Conservation (phyloP, 108 stramenopile genomes). For the Nitzschia sp. region DNA sequence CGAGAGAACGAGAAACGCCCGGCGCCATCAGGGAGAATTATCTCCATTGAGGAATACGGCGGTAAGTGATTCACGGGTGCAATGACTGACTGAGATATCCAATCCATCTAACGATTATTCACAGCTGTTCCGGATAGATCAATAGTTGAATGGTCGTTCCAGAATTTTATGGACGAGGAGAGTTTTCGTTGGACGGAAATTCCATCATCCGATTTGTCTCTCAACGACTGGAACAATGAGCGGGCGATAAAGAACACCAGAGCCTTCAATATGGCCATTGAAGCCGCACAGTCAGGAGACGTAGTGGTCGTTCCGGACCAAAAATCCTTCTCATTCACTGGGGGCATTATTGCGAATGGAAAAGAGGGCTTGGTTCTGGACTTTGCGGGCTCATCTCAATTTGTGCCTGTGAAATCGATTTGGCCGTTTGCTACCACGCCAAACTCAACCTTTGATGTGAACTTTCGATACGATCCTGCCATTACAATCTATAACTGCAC, state of each 20-base stretch:
- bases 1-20: background rate
- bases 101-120: background rate
- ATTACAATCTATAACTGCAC: constrained; percentile 36
- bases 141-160: background rate
- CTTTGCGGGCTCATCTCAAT: constrained; percentile 22
- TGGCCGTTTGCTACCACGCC: constrained; percentile 19
- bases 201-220: background rate
- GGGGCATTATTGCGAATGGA: constrained; percentile 22
- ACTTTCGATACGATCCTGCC: constrained; percentile 36
- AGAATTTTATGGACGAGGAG: background rate
- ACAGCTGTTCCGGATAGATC: background rate
- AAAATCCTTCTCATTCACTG: constrained; percentile 18
- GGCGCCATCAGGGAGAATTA: constrained; percentile 2
- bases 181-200: background rate
- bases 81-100: background rate
- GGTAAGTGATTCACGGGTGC: background rate
- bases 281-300: constrained; percentile 24
- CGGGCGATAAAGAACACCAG: constrained; percentile 12
- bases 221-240: background rate
- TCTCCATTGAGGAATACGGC: constrained; percentile 15
- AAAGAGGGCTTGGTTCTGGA: constrained; percentile 17
- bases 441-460: background rate
- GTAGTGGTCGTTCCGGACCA: constrained; percentile 5
- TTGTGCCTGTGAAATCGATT: constrained; percentile 1
- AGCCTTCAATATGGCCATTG: constrained; percentile 22